Evolutionary conservation across 2,329 filamentous ascomycete genomes (phyloP).

Genomic region (Septoria linicola): DNA sequence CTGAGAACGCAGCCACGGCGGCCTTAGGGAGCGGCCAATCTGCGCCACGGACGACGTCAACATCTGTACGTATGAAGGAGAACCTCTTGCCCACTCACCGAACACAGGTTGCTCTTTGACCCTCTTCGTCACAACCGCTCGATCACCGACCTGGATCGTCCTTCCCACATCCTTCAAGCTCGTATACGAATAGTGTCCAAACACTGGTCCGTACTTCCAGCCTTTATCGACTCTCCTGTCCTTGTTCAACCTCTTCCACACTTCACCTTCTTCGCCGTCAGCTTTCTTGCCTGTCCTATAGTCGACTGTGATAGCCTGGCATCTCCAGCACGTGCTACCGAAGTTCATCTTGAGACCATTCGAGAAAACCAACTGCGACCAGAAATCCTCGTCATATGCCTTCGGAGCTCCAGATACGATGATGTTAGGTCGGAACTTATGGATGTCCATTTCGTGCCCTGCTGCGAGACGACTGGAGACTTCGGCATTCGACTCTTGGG

Average conservation of each 20-base stretch:
- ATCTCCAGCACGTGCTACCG: conserved; percentile 45
- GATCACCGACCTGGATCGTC: conserved; percentile 40
- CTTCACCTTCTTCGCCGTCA: conserved; percentile 38
- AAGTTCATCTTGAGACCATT: conserved; percentile 34
- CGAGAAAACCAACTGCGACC: conserved; percentile 33
- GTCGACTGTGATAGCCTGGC: conserved; percentile 47
- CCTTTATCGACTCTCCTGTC: conserved; percentile 45
- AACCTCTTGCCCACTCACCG: conserved; percentile 36
- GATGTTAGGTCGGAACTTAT: conserved; percentile 50
- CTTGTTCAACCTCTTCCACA: conserved; percentile 45
- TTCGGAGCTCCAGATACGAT: conserved; percentile 44
- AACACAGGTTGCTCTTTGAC: conserved; percentile 42
- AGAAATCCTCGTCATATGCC: conserved; percentile 48
- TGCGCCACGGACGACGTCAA: neutral
- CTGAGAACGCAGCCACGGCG: conserved; percentile 14
- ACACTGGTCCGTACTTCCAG: conserved; percentile 46
- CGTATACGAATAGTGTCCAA: conserved; percentile 44
- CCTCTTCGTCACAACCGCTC: conserved; percentile 39
- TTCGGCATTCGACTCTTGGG: conserved; percentile 13
- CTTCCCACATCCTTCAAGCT: conserved; percentile 25
- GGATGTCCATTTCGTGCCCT: conserved; percentile 17
- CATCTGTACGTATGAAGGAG: neutral
- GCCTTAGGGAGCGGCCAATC: conserved; percentile 16
- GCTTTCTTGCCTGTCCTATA: conserved; percentile 44
- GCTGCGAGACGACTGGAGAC: conserved; percentile 5